Conservation (phyloP, 805 yeast species). For the Zygosaccharomyces kombuchaensis region DNA sequence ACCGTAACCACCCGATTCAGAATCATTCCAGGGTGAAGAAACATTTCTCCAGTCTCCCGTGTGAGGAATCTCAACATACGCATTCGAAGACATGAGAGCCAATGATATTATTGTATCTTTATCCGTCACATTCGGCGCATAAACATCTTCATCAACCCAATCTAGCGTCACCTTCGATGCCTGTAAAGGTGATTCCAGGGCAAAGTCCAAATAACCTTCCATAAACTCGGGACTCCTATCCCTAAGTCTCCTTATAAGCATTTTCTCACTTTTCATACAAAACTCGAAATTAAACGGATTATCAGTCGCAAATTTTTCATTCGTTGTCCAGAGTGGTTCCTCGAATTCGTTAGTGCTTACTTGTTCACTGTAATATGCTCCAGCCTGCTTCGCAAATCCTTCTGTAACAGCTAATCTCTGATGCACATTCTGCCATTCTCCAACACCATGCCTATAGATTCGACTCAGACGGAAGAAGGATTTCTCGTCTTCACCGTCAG, state of each 20-base stretch:
- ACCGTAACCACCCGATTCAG: conserved; percentile 62
- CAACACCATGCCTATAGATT: conserved; percentile 27
- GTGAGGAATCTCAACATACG: conserved; percentile 74
- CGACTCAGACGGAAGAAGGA: conserved; percentile 19
- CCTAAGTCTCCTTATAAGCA: conserved; percentile 37
- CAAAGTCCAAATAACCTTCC: conserved; percentile 60
- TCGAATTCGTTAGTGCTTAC: conserved; percentile 2
- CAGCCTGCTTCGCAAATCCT: conserved; percentile 16
- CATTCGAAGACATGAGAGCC: conserved; percentile 86
- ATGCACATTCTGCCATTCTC: conserved; percentile 10
- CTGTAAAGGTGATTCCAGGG: conserved; percentile 37
- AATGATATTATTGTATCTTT: conserved; percentile 65
- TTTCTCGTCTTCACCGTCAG: not conserved
- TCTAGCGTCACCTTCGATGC: conserved; percentile 44
- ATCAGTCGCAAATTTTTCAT: conserved; percentile 16
- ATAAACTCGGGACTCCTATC: conserved; percentile 56
- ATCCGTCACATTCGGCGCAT: conserved; percentile 73
- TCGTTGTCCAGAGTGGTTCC: conserved; percentile 23
- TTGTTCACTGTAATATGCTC: conserved; percentile 12
- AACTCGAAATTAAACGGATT: conserved; percentile 28
- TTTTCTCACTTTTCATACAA: conserved; percentile 10
- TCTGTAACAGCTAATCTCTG: conserved; percentile 23
- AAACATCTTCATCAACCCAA: conserved; percentile 55
- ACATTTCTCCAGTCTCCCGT: conserved; percentile 88
- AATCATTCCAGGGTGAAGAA: conserved; percentile 52